phyloP scores from a whole-genome alignment of 2,329 filamentous ascomycete genomes.

The Chaetoscypha palmicola region DNA sequence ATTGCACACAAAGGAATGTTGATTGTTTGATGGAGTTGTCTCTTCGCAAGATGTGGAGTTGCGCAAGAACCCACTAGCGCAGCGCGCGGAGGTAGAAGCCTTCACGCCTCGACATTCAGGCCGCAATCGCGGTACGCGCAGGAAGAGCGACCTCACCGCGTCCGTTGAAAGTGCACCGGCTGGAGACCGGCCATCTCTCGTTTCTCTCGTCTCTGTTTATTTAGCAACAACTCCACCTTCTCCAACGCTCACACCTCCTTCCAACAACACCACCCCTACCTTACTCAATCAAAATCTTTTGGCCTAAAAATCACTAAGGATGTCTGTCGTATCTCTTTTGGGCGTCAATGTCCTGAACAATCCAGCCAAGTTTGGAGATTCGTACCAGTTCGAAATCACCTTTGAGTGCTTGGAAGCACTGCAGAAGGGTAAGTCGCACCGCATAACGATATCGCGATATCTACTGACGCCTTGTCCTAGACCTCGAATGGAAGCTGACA shows the following conservation, averaged over 20 bases:
- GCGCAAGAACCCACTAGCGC: too few species aligned
- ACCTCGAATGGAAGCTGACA: constrained; percentile 98
- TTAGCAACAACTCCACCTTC: neutral
- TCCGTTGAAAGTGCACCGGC: too few species aligned
- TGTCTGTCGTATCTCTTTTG: constrained; percentile 95
- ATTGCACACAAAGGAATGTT: neutral
- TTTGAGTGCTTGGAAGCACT: constrained; percentile 95
- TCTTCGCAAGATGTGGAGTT: too few species aligned
- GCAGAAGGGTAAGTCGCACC: constrained; percentile 64
- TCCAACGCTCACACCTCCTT: neutral
- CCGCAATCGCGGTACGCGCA: neutral
- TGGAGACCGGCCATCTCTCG: too few species aligned
- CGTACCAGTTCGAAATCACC: constrained; percentile 97
- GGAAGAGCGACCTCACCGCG: neutral
- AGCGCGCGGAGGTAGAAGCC: too few species aligned
- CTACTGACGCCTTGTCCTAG: constrained; percentile 43
- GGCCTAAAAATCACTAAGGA: constrained; percentile 37
- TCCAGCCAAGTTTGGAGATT: constrained; percentile 84
- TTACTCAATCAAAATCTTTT: neutral
- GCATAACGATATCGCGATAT: constrained; percentile 7
- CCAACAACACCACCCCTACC: neutral
- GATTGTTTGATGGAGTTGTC: neutral
- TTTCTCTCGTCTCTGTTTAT: neutral
- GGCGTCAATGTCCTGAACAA: constrained; percentile 97
- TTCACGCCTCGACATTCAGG: neutral